phyloP scores from a whole-genome alignment of 75 land plant genomes.

The Cupressus sempervirens region DNA sequence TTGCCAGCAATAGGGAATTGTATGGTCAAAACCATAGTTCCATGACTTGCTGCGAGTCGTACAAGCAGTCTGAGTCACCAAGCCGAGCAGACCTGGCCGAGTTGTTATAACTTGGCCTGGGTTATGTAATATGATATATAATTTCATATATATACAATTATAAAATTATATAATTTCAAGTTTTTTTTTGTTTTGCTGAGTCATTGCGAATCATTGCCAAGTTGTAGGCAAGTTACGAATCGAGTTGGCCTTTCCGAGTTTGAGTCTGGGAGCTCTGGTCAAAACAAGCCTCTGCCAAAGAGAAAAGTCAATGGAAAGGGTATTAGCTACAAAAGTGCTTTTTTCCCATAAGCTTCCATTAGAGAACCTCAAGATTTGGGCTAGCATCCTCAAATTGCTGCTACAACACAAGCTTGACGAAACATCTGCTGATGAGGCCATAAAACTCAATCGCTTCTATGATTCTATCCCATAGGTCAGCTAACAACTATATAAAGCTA shows the following conservation, averaged over 20 bases:
- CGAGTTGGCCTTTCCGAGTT: too few species aligned
- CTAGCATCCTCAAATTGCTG: not conserved
- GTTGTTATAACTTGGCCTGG: too few species aligned
- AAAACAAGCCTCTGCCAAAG: not conserved
- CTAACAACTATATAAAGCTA: not conserved
- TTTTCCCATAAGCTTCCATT: not conserved
- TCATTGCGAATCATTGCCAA: too few species aligned
- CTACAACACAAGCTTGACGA: not conserved
- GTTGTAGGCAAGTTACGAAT: too few species aligned
- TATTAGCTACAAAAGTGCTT: not conserved
- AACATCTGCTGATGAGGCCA: not conserved
- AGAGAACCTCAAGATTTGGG: not conserved
- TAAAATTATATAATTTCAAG: too few species aligned
- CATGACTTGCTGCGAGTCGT: too few species aligned
- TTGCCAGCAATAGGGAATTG: not conserved
- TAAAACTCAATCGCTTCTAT: not conserved
- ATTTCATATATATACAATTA: too few species aligned
- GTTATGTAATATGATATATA: too few species aligned
- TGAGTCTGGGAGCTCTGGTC: too few species aligned
- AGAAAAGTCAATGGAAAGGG: not conserved
- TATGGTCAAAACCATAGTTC: not conserved
- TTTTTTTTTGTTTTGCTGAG: too few species aligned
- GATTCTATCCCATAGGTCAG: not conserved
- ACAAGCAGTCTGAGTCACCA: too few species aligned
- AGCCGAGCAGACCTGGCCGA: too few species aligned